Base-by-base conservation (phyloP, 805 yeast genomes). In the Candida krabiensis region DNA sequence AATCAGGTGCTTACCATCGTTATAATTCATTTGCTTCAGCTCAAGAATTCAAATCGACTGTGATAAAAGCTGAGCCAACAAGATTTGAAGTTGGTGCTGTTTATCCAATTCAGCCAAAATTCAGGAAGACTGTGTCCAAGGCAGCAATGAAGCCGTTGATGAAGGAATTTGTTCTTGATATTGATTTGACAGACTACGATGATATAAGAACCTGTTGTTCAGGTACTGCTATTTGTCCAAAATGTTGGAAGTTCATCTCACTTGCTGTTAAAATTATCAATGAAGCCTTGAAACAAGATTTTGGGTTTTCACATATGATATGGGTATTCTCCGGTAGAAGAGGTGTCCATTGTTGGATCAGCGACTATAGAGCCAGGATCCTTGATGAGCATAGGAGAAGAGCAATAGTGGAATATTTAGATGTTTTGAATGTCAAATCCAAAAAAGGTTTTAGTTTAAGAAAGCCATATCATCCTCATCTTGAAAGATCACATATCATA, bases 241-340 rank as follows among this genome's bases (percentile, higher is more conserved):
- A 85, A 59, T 93, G 99, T 68, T 93, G 99, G 99, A 81, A 78
- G 44, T 93, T 90, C 57, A 86, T 93, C 43, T 80, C 83, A 15
- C 77, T 90, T 18, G 96, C 97, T 2, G 77, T 89, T 41, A 75
- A 79, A 52, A 77, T 90, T 32, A 66, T 93, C 43, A 86, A 85
- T 43, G 56, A 61, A 1, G 83, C 95, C 0, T 69, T 93, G 36
- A 67, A 77, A 36, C 88, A 87, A 35, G 98, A 91, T 61, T 93
- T 93, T 63, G 98, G 96, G 1, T 90, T 86, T 60, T 67, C 79
- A 43, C 82, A 87, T 61, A 69, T 88, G 56, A 70, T 93, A 34
- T 93, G 98, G 98, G 96, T 91, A 4, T 93, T 87, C 57, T 88
- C 96, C 1, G 99, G 99, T 32, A 84, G 99, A 71, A 86, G 99